Base-by-base conservation (phyloP, 352 stramenopile species). In the Phytophthora quininea region DNA sequence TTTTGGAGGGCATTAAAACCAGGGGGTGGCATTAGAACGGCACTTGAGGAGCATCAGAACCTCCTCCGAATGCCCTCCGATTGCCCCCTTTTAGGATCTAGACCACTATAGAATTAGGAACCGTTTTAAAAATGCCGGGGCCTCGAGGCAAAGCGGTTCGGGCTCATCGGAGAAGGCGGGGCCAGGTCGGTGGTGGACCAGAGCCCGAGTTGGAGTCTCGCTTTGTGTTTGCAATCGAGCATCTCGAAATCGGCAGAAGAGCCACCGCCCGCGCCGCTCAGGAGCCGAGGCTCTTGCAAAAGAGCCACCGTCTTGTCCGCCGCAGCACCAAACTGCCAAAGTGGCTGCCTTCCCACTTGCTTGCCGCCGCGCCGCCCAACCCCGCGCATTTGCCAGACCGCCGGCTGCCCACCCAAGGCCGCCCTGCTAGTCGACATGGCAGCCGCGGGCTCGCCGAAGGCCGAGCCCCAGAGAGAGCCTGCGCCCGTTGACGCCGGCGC, bases 181-280 rank as follows among this genome's bases (percentile, higher is more conserved):
- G 43, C 12, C 43, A 9, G 19, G 43, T 19, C 30, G 27, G 47
- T 53, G 47, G 47, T 53, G 47, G 47, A 53, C 47, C 47, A 38
- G 47, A 12, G 47, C 47, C 37, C 19, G 12, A 29, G 43, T n/a
- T n/a, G 10, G 43, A 49, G 43, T 49, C 43, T 49, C 43, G 15
- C 12, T 49, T 49, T n/a, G 19, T 24, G 19, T 24, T 24, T 24
- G 19, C 19, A 24, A 24, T 24, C 53, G 38, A 62, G 59, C 69
- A 77, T 74, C 65, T 78, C 66, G 57, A 54, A 76, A 79, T 76
- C 73, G 67, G 68, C 71, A 79, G 71, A 76, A 73, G 67, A 74
- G 71, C 54, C 64, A 57, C 54, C 43, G 57, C 56, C 50, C 64
- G 59, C 54, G 57, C 62, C 65, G 61, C 63, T 65, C 67, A 69